These are phyloP conservation scores for Talaromyces adpressus DNA, from an alignment of 495 filamentous ascomycete species.

Conservation along the genomic window DNA sequence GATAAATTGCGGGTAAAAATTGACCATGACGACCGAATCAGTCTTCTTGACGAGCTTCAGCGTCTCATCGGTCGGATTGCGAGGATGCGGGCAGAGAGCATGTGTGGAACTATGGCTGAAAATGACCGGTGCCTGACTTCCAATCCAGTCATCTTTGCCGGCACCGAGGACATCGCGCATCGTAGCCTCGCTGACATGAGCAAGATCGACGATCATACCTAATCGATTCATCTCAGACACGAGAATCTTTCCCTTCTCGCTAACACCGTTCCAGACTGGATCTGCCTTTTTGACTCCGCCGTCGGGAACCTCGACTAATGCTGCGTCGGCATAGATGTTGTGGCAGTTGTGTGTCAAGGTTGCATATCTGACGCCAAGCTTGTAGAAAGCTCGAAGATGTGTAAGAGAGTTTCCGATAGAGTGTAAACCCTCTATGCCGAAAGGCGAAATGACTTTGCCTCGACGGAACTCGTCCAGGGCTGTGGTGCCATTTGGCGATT, in stretches of 20 bases:
- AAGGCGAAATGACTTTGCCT: slow-evolving; percentile 58
- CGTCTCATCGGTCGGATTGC: slow-evolving; percentile 56
- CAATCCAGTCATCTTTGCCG: slow-evolving; percentile 32
- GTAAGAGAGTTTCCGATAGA: slow-evolving; percentile 85
- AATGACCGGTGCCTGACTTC: slow-evolving; percentile 46
- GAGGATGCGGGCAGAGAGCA: slow-evolving; percentile 44
- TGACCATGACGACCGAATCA: slow-evolving; percentile 54
- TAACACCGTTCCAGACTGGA: slow-evolving; percentile 56
- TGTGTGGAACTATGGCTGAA: slow-evolving; percentile 52
- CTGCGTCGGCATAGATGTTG: slow-evolving; percentile 83
- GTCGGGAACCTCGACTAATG: slow-evolving; percentile 46
- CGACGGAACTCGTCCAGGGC: slow-evolving; percentile 54
- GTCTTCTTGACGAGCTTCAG: slow-evolving; percentile 46
- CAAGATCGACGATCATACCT: slow-evolving; percentile 42
- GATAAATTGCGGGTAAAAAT: slow-evolving; percentile 68
- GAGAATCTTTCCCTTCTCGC: slow-evolving; percentile 56
- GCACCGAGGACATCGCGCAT: slow-evolving; percentile 50
- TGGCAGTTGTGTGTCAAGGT: slow-evolving; percentile 94
- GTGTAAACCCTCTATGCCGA: slow-evolving; percentile 88
- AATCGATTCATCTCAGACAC: slow-evolving; percentile 51
- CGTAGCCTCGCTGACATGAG: slow-evolving; percentile 47
- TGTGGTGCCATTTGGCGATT: slow-evolving; percentile 45
- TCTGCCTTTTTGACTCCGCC: slow-evolving; percentile 38
- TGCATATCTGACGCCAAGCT: slow-evolving; percentile 81
- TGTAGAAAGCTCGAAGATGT: slow-evolving; percentile 66